Evolutionary conservation across 352 stramenopile genomes (phyloP).

Genomic region (Pythium angustatum): DNA sequence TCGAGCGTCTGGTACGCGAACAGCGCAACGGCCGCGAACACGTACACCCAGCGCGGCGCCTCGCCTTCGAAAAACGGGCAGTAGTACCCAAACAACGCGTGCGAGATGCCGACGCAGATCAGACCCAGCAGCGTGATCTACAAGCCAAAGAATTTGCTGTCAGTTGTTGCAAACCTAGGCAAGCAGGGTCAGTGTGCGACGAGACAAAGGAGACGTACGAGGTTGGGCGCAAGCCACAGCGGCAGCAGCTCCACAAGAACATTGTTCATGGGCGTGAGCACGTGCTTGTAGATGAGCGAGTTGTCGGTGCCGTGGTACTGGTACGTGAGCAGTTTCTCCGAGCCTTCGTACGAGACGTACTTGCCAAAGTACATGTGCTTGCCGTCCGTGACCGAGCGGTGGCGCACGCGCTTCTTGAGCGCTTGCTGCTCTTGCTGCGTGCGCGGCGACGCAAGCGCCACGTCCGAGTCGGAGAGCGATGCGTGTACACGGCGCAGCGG

Average conservation of each 20-base stretch:
- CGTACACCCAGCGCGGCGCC: constrained; percentile 69
- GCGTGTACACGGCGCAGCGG: constrained; percentile 14
- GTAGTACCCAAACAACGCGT: constrained; percentile 67
- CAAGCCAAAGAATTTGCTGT: background rate
- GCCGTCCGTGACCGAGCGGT: constrained; percentile 63
- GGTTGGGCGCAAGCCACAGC: constrained; percentile 80
- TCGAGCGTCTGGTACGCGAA: constrained; percentile 84
- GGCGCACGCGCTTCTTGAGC: constrained; percentile 70
- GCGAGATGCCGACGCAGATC: constrained; percentile 59
- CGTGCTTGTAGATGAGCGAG: constrained; percentile 86
- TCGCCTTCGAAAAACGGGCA: constrained; percentile 75
- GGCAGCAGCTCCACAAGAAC: constrained; percentile 72
- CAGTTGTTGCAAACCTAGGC: too few relatives aligned
- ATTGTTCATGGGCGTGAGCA: constrained; percentile 88
- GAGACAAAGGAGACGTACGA: constrained; percentile 32
- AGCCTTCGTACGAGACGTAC: constrained; percentile 84
- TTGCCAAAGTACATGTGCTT: constrained; percentile 90
- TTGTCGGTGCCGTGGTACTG: constrained; percentile 86
- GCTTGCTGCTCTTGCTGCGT: constrained; percentile 28
- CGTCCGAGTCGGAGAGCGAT: constrained; percentile 31
- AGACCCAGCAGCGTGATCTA: constrained; percentile 81
- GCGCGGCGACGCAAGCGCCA: constrained; percentile 28
- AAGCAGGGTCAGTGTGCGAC: too few relatives aligned
- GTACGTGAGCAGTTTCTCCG: constrained; percentile 84
- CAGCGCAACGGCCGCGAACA: constrained; percentile 52